A percentile compares a stretch with the other conserved stretches of the same genome.
Conservation (phyloP, 192 early-diverging fungal genomes). For the Chytriomyces confervae region DNA sequence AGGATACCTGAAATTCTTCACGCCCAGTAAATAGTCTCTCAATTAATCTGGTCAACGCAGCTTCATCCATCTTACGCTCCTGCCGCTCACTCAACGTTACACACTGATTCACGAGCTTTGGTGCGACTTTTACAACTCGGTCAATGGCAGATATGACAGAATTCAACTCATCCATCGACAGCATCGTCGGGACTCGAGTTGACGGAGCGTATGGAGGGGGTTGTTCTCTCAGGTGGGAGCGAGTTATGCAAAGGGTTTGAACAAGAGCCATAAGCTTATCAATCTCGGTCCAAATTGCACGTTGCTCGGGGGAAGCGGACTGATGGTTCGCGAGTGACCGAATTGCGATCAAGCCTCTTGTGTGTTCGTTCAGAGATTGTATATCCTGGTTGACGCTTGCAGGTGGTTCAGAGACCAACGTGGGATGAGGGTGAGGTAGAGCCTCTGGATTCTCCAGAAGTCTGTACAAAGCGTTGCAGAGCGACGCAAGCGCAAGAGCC, state of each 20-base stretch:
- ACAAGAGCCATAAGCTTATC: constrained; percentile 49
- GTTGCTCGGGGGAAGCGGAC: constrained; percentile 26
- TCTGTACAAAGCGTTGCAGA: constrained; percentile 24
- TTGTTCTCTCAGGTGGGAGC: constrained; percentile 20
- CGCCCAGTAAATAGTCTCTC: constrained; percentile 40
- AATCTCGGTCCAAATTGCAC: constrained; percentile 42
- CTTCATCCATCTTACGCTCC: constrained; percentile 47
- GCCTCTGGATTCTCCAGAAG: constrained; percentile 5
- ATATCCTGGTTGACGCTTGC: neutral
- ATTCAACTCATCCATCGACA: constrained; percentile 22
- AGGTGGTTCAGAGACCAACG: neutral
- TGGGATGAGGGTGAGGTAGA: too few relatives aligned
- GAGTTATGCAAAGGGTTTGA: constrained; percentile 33
- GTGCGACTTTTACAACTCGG: constrained; percentile 41
- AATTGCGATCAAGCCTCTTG: neutral
- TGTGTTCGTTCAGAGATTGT: neutral
- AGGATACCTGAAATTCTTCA: constrained; percentile 38
- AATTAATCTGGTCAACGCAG: constrained; percentile 41
- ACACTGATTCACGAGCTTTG: constrained; percentile 43
- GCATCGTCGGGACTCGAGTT: neutral
- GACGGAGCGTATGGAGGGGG: constrained; percentile 28
- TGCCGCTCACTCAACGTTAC: constrained; percentile 43
- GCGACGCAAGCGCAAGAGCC: constrained; percentile 24
- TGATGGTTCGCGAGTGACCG: neutral
- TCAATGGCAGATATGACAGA: constrained; percentile 44